phyloP scores from a whole-genome alignment of 768 basidiomycete species.

The Naganishia friedmannii region DNA sequence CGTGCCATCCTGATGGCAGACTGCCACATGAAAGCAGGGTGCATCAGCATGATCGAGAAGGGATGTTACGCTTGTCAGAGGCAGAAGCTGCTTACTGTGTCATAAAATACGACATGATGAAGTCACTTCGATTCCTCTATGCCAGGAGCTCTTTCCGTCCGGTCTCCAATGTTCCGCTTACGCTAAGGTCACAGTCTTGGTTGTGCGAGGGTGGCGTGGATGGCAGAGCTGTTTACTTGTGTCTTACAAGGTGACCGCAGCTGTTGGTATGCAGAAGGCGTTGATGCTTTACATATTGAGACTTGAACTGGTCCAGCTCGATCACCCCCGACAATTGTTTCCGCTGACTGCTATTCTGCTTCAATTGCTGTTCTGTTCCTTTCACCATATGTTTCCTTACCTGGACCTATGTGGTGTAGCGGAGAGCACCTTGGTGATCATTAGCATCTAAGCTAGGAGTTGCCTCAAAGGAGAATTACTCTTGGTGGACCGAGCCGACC shows the following conservation, averaged over 20 bases:
- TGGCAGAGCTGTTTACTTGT: neutral
- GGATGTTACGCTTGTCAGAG: neutral
- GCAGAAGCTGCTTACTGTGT: constrained; percentile 44
- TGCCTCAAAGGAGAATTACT: neutral
- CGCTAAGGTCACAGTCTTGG: neutral
- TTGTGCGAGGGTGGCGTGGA: neutral
- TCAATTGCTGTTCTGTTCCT: too few relatives aligned
- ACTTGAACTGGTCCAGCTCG: neutral
- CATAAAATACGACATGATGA: constrained; percentile 52
- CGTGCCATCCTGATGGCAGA: constrained; percentile 73
- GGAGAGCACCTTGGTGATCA: too few relatives aligned
- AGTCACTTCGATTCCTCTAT: neutral
- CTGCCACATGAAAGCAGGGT: constrained; percentile 25
- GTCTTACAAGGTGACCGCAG: too few relatives aligned
- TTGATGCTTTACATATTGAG: too few relatives aligned
- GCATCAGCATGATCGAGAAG: constrained; percentile 4
- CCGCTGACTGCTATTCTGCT: too few relatives aligned
- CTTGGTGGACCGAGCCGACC: too few relatives aligned
- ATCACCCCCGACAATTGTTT: neutral
- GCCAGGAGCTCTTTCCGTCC: neutral
- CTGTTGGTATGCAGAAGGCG: too few relatives aligned
- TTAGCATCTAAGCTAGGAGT: neutral
- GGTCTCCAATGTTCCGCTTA: too few relatives aligned
- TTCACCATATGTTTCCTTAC: too few relatives aligned
- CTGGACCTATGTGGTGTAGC: too few relatives aligned